Evolutionary conservation across 2,329 filamentous ascomycete species (phyloP), one percentile per base, ranked within the genome.

Genomic region (Fusarium sp.): DNA sequence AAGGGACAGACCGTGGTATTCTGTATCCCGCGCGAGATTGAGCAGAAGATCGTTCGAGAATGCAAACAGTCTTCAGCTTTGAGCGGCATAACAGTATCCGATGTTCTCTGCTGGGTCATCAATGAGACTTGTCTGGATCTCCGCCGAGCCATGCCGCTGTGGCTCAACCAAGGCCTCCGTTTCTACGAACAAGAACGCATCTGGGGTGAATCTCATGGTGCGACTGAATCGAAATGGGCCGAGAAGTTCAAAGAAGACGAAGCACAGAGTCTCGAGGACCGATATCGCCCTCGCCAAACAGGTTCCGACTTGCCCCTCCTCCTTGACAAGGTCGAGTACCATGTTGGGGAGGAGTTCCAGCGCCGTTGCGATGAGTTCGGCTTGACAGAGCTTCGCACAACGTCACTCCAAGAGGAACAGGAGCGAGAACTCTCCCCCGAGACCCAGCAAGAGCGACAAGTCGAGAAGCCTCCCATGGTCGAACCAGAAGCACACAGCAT

Each of bases 371-470:
- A 56, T 0, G 61, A 63, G 2, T 74, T 74, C 13, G 65, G 72
- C 0, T 7, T 73, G 3, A 54, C 48, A 1, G 27, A 68, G 1
- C 12, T 71, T 1, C 59, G 43, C 1, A 39, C 12, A 0, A 43
- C 40, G 0, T 78, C 79, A 0, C 77, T 92, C 0, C 79, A 87
- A 3, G 90, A 93, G 71, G 91, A 94, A 61, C 90, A 93, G 68
- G 91, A 94, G 73, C 83, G 91, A 0, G 91, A 93, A 66, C 80
- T 94, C 0, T 83, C 88, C 0, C 89, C 89, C 0, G 91, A 94
- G 65, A 84, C 88, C 1, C 88, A 93, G 68, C 78, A 86, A 28
- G 88, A 93, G 71, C 80, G 84, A 1, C 79, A 92, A 51, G 69
- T 88, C 1, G 81, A 92, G 67, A 81, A 80, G 2, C 87, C 89